phyloP scores from a whole-genome alignment of 2,329 filamentous ascomycete genomes.

The Juglanconis oblonga region DNA sequence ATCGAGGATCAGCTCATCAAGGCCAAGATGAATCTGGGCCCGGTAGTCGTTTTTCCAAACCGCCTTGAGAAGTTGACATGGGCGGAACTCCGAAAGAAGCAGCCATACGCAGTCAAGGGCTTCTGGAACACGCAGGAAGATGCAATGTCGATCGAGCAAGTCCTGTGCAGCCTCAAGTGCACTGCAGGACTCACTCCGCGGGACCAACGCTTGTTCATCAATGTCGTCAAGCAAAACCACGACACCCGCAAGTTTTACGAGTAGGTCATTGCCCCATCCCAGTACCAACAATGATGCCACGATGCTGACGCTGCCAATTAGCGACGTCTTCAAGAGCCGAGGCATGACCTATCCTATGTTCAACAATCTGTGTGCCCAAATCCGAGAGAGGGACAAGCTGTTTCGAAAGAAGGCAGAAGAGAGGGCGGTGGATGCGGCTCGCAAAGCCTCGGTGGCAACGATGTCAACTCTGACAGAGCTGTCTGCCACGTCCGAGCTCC shows the following conservation, averaged over 20 bases:
- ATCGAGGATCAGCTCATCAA: not conserved
- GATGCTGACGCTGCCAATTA: not conserved
- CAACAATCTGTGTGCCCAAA: not conserved
- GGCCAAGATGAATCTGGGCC: not conserved
- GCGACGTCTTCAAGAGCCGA: constrained; percentile 4
- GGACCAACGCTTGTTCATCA: not conserved
- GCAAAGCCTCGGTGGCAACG: not conserved
- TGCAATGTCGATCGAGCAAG: not conserved
- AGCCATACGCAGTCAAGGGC: constrained; percentile 5
- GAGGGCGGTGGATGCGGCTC: not conserved
- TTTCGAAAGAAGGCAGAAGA: not conserved
- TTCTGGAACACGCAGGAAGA: not conserved
- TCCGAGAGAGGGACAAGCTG: not conserved
- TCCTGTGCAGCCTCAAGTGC: not conserved
- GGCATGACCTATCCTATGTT: constrained; percentile 7
- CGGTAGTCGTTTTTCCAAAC: not conserved
- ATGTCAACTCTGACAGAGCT: not conserved
- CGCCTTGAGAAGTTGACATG: not conserved
- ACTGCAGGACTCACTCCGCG: not conserved
- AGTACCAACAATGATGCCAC: not conserved
- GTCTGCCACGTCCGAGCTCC: not conserved
- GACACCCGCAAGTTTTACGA: not conserved
- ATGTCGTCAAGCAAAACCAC: not conserved
- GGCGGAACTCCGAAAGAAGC: constrained; percentile 3
- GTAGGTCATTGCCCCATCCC: not conserved